Evolutionary conservation across 148 eudicot species (phyloP).

Genomic region (Linanthus parryae): DNA sequence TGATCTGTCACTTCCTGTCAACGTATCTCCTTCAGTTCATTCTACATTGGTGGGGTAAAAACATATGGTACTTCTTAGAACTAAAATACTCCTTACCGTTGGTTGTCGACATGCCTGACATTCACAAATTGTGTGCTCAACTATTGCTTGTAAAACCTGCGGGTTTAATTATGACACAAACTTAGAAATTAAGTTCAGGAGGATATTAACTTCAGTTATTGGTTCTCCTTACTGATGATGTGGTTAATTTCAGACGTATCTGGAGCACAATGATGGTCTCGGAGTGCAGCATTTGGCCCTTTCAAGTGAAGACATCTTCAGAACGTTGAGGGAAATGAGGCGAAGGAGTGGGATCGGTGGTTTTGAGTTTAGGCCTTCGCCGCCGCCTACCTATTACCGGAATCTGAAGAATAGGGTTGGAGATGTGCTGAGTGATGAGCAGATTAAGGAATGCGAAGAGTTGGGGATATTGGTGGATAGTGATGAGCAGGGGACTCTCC

Average conservation of each 20-base stretch:
- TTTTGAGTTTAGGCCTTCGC: constrained; percentile 95
- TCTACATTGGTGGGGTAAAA: too few species aligned
- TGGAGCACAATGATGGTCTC: constrained; percentile 92
- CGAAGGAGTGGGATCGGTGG: constrained; percentile 71
- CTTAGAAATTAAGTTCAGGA: too few species aligned
- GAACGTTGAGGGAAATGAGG: constrained; percentile 86
- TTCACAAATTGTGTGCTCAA: too few species aligned
- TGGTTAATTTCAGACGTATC: constrained; percentile 82
- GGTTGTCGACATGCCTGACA: too few species aligned
- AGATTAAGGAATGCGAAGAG: constrained; percentile 83
- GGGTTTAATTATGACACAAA: too few species aligned
- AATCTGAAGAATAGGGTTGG: constrained; percentile 61
- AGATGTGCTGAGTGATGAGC: constrained; percentile 66
- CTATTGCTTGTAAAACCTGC: too few species aligned
- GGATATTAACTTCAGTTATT: too few species aligned
- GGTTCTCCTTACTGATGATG: too few species aligned
- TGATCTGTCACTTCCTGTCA: too few species aligned
- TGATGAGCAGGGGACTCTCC: constrained; percentile 93
- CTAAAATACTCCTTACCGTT: too few species aligned
- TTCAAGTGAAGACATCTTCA: constrained; percentile 63
- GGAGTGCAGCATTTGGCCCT: constrained; percentile 93
- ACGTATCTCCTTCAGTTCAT: too few species aligned
- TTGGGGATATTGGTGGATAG: constrained; percentile 90
- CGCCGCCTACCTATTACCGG: constrained; percentile 82
- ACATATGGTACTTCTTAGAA: too few species aligned